Base-by-base conservation (phyloP, 2,329 filamentous ascomycete species). In the Hymenoscyphus albidus region DNA sequence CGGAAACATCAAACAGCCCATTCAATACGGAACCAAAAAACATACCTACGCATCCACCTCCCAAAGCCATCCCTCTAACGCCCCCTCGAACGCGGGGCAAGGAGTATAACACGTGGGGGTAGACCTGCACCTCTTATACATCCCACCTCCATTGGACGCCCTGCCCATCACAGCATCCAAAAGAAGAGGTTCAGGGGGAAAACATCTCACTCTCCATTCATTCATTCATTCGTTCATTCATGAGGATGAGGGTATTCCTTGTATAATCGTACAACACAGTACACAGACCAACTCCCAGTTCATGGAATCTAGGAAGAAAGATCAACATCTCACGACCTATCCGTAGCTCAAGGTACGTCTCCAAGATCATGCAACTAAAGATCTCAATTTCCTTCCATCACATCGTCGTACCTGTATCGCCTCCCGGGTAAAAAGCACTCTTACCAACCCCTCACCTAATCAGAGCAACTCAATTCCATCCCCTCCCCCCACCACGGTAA, bases 401-500 rank as follows among this genome's bases (percentile, higher is more conserved):
- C 35, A 35, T 27, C 22, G 22, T 27, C 22, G 48, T 54, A 54
- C 48, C 48, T 54, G 48, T 54, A 54, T 54, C 31, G 40, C 16
- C 13, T 3, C n/a, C 16, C 38, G 4, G 32, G 56, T n/a, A 22
- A 35, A 58, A 13, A 2, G 18, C 18, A 12, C 9, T 27, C 44
- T 12, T 9, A 7, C 32, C 14, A 38, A 31, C 32, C n/a, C 44
- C 51, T 27, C 51, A 35, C 56, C 6, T 27, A 38, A 44, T 62
- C 16, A 42, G 9, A 35, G 35, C 1, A 35, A 10, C 5, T 35
- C 35, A 35, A 35, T 35, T 35, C 64, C 62, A 69, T 61, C 58
- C 68, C 63, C 72, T 67, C 18, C 72, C 71, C 32, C 70, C 62
- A 51, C 72, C 71, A 63, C 71, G 63, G 68, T 72, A 72, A 56